Evolutionary conservation across 1,139 yeast species (phyloP).

Genomic region (Zygoascus sp.): DNA sequence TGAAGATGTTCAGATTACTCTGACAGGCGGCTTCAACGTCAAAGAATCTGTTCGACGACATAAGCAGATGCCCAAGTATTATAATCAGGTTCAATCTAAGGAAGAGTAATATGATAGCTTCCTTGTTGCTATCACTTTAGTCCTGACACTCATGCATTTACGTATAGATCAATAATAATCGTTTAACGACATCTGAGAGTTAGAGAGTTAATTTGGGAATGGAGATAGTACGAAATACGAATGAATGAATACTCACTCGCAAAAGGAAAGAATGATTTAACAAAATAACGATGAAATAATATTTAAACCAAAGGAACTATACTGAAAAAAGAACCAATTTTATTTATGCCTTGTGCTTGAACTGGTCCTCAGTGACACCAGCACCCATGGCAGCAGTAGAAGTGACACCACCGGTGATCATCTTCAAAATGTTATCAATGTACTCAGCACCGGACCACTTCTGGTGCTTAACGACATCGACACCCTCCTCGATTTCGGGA

Average conservation of each 20-base stretch:
- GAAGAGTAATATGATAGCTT: no score
- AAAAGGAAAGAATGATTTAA: no score
- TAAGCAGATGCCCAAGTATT: constrained; percentile 18
- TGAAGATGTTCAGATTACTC: constrained; percentile 80
- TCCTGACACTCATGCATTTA: no score
- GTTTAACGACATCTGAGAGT: no score
- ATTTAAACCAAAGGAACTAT: background rate
- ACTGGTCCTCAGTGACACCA: constrained; percentile 97
- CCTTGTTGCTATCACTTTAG: no score
- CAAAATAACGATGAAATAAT: background rate
- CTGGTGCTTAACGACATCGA: constrained; percentile 96
- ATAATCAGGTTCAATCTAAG: background rate
- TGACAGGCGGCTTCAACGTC: constrained; percentile 80
- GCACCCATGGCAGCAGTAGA: constrained; percentile 98
- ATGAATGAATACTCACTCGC: no score
- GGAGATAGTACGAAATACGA: no score
- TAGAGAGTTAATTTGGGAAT: no score
- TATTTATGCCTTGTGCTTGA: constrained; percentile 43
- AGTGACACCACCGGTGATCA: constrained; percentile 92
- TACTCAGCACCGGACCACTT: constrained; percentile 99
- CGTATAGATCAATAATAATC: no score
- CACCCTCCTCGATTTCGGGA: constrained; percentile 83
- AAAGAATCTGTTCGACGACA: constrained; percentile 49
- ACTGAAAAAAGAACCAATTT: background rate
- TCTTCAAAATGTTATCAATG: constrained; percentile 82